Evolutionary conservation across 176 grass and related monocot genomes (phyloP), one percentile per base, ranked within the genome.

Genomic region (Panicum miliaceum): DNA sequence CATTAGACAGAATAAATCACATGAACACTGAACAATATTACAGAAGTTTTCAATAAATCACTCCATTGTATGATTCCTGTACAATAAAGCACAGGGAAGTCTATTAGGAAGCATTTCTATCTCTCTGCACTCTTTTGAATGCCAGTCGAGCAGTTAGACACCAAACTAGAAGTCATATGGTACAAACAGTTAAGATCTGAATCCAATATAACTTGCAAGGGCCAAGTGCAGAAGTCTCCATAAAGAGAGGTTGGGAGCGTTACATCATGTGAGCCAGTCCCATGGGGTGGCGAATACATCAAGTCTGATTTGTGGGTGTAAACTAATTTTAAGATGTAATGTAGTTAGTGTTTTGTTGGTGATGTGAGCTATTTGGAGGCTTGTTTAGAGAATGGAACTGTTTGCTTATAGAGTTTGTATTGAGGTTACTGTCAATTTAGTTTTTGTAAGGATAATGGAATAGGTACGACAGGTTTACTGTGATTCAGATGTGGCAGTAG

Each of bases 321-420:
- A 9, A 22, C 1, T 6, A 23, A 14, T 38, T 81, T 72, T 73
- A 60, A 15, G 22, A 68, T 82, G 4, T 18, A 82, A 15, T 2
- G 12, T 48, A 42, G 54, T 35, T 47, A 3, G 19, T 63, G 12
- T 83, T 63, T 83, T 73, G 19, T 83, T 73, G 54, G 19, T 73
- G 27, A 83, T 50, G 19, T 23, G 8, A 12, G 20, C 25, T 35
- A 48, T 47, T 48, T 62, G 26, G 41, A 20, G 25, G 43, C 26
- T 61, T 29, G 4, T 46, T 35, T 60, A n/a, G 26, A 34, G 5
- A 46, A 22, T 9, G 60, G 7, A 50, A 69, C 8, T 37, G 11
- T 54, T 81, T 40, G 4, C 46, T 68, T 53, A 19, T 12, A 40
- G 3, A 27, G 12, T 52, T 54, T 54, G 32, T 41, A 40, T 12